These are phyloP conservation scores for Plantago elongata DNA, from an alignment of 257 asterid species.

Conservation along the genomic window DNA sequence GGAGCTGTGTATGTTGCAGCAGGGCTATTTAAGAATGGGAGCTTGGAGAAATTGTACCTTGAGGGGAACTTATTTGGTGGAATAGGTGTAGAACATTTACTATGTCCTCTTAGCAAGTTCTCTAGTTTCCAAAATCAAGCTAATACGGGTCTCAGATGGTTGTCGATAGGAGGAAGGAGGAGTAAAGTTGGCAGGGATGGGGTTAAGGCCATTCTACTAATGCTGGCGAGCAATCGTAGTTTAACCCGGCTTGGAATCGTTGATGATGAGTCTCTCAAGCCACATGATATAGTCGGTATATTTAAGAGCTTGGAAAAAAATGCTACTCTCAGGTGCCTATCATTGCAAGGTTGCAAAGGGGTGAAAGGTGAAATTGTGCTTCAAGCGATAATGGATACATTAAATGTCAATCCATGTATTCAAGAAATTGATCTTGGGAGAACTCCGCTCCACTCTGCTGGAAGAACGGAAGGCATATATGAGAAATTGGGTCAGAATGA, in stretches of 20 bases:
- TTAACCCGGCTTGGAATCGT: conserved; percentile 47
- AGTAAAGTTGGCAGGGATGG: conserved; percentile 71
- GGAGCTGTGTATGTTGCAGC: conserved; percentile 73
- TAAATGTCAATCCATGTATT: conserved; percentile 86
- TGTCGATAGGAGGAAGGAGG: conserved; percentile 64
- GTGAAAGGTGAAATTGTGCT: conserved; percentile 64
- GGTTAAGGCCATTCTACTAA: conserved; percentile 47
- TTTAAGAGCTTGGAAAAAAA: conserved; percentile 70
- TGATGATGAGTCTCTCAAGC: conserved; percentile 57
- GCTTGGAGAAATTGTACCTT: conserved; percentile 51
- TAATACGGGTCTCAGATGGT: conserved; percentile 45
- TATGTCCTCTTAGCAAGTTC: conserved; percentile 78
- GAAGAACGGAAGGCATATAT: conserved; percentile 53
- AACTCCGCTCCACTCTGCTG: conserved; percentile 62
- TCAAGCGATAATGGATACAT: conserved; percentile 46
- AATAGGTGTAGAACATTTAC: conserved; percentile 67
- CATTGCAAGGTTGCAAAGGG: conserved; percentile 76
- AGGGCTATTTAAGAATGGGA: conserved; percentile 67
- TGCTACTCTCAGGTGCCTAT: conserved; percentile 44
- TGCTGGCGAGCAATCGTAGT: conserved; percentile 61
- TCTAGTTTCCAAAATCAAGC: conserved; percentile 73
- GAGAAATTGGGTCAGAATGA: conserved; percentile 57
- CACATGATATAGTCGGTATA: conserved; percentile 43
- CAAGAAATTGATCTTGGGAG: conserved; percentile 59
- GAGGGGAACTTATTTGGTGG: conserved; percentile 67